phyloP scores from a whole-genome alignment of 495 filamentous ascomycete genomes.

The Penicillium alfredii region DNA sequence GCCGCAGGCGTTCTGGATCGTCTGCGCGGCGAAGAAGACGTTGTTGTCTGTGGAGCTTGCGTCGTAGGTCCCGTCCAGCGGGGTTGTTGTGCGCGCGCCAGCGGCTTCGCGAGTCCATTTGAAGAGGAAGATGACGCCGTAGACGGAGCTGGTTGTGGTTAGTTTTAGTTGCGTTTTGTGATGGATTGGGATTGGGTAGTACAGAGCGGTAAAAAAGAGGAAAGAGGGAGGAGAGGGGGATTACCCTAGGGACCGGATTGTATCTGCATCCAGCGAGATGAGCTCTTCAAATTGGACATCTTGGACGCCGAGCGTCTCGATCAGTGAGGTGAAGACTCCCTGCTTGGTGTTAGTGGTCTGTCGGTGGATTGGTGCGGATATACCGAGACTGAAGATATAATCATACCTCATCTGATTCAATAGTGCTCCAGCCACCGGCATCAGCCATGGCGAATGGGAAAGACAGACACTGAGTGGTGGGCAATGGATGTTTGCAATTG shows the following conservation, averaged over 20 bases:
- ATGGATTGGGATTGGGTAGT: slow-evolving; percentile 1
- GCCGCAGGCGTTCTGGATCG: slow-evolving; percentile 98
- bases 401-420: slow-evolving; percentile 89
- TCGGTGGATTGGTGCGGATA: neutral
- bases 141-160: slow-evolving; percentile 58
- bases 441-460: slow-evolving; percentile 30
- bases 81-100: slow-evolving; percentile 51
- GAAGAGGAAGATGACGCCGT: slow-evolving; percentile 99
- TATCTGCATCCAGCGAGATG: slow-evolving; percentile 76
- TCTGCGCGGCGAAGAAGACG: slow-evolving; percentile 94
- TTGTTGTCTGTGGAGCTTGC: slow-evolving; percentile 55
- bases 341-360: slow-evolving; percentile 29
- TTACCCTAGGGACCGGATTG: slow-evolving; percentile 62
- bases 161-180: slow-evolving; percentile 5
- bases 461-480: neutral
- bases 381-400: neutral
- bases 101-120: slow-evolving; percentile 81
- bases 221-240: neutral
- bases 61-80: slow-evolving; percentile 76
- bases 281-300: slow-evolving; percentile 97
- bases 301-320: slow-evolving; percentile 85
- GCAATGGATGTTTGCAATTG: slow-evolving; percentile 1
- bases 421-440: slow-evolving; percentile 62
- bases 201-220: too few relatives aligned
- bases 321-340: slow-evolving; percentile 95